phyloP scores from a whole-genome alignment of 352 stramenopile genomes.

The Phytopythium oedochilum region DNA sequence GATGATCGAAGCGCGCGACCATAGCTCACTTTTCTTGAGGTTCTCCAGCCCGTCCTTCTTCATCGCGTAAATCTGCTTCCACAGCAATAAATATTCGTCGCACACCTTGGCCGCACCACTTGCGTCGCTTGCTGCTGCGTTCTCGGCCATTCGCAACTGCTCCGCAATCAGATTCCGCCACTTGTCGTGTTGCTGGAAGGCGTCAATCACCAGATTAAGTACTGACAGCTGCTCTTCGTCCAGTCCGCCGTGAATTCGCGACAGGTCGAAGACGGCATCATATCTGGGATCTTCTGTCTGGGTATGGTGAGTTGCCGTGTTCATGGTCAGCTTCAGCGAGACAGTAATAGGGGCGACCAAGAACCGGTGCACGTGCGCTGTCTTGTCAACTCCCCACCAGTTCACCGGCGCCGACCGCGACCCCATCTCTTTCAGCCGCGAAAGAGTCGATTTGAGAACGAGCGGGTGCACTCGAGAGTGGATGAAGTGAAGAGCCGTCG shows the following conservation, averaged over 20 bases:
- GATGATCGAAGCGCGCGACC: constrained; percentile 43
- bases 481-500: constrained; percentile 81
- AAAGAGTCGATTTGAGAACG: constrained; percentile 69
- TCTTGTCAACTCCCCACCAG: constrained; percentile 79
- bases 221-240: constrained; percentile 86
- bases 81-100: constrained; percentile 68
- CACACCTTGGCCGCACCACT: constrained; percentile 33
- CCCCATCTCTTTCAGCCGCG: constrained; percentile 82
- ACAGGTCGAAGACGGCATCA: constrained; percentile 72
- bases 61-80: constrained; percentile 55
- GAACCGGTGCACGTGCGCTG: constrained; percentile 71
- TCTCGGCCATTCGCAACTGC: constrained; percentile 58
- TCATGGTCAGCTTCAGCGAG: constrained; percentile 86
- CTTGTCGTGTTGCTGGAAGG: constrained; percentile 61
- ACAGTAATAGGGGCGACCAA: constrained; percentile 79
- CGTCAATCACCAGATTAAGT: constrained; percentile 69
- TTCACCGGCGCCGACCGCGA: constrained; percentile 42
- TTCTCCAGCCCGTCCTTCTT: constrained; percentile 63
- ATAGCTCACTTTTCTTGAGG: constrained; percentile 58
- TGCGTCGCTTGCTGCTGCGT: constrained; percentile 35
- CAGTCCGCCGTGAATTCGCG: constrained; percentile 61
- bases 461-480: constrained; percentile 78
- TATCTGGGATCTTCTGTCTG: constrained; percentile 78
- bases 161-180: constrained; percentile 72
- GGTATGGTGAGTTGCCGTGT: constrained; percentile 65